Conservation (phyloP, 805 yeast species). For the Suhomyces tanzawaensis region DNA sequence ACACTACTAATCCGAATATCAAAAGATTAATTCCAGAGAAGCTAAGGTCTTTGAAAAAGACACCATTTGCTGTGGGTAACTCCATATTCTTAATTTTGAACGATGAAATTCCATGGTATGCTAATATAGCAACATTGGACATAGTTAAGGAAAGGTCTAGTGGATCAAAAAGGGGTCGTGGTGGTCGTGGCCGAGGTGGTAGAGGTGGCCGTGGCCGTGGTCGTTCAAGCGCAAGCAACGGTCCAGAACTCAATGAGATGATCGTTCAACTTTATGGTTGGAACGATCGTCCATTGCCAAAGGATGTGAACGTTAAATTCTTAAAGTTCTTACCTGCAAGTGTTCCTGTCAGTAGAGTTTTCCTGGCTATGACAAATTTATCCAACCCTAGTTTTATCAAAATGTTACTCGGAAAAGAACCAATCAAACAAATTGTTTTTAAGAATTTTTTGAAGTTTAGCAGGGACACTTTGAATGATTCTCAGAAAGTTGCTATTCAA, state of each 20-base stretch:
- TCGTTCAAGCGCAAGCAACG: conserved; percentile 9
- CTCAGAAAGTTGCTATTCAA: conserved; percentile 57
- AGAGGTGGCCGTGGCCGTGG: conserved; percentile 3
- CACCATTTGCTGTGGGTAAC: conserved; percentile 60
- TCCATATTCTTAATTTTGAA: conserved; percentile 54
- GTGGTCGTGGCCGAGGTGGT: conserved; percentile 5
- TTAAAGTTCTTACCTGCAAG: conserved; percentile 56
- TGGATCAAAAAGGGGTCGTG: conserved; percentile 7
- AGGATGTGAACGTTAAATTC: conserved; percentile 34
- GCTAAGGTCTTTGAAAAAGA: conserved; percentile 50
- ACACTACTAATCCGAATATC: conserved; percentile 47
- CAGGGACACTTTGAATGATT: conserved; percentile 50
- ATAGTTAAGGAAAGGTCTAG: conserved; percentile 9
- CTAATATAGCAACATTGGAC: conserved; percentile 48
- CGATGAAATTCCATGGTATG: conserved; percentile 56
- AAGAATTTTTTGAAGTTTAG: conserved; percentile 52
- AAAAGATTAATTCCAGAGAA: conserved; percentile 49
- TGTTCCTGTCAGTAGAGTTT: conserved; percentile 59
- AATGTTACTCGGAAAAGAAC: conserved; percentile 54
- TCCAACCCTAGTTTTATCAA: conserved; percentile 51
- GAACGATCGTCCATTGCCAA: conserved; percentile 54
- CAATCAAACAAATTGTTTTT: conserved; percentile 55
- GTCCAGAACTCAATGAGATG: conserved; percentile 31
- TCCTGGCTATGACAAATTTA: conserved; percentile 63
- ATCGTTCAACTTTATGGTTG: conserved; percentile 55